Evolutionary conservation across 306 rosid species (phyloP), one percentile per base, ranked within the genome.

Genomic region (Castanopsis chinensis): DNA sequence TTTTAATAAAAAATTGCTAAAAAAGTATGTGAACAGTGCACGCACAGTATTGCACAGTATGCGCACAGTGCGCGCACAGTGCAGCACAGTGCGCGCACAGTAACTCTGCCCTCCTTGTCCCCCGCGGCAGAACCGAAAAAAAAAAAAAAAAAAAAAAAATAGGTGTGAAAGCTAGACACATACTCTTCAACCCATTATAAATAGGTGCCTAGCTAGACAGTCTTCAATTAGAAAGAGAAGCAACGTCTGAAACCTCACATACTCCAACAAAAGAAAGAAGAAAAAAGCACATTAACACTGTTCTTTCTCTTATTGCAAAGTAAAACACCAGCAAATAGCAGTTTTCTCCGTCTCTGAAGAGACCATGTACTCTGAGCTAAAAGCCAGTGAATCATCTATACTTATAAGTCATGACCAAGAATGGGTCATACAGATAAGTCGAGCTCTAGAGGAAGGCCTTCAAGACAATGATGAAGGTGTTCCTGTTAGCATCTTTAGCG

Each of bases 381-480:
- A 49, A 12, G 5, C 21, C n/a, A 43, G 27, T n/a, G 57, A 71
- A 71, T 11, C 20, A 9, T 2, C 58, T 10, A 15, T 20, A 20
- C 37, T 7, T 37, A 37, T 37, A 37, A 27, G 14, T 11, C 58
- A 7, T 43, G 71, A 75, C 23, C 59, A 61, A 41, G 71, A 75
- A 61, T 75, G 79, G 79, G 60, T 75, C 45, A 61, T 75, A 61
- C 55, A 75, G 28, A 30, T 75, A 9, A 75, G 60, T 45, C 71
- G 45, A 60, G 41, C 49, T 33, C 59, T 75, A n/a, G 70, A 75
- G 63, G 60, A 61, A 75, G 28, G 52, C 45, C 21, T 21, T 3
- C 45, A 60, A 15, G 58, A 73, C 6, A 9, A 45, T 5, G 49
- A 41, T 7, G 55, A 60, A 17, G 28, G 5, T 1, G 60, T 25